These are phyloP conservation scores for Chrysanthemum seticuspe DNA, from an alignment of 129 eudicot species.

Conservation along the genomic window DNA sequence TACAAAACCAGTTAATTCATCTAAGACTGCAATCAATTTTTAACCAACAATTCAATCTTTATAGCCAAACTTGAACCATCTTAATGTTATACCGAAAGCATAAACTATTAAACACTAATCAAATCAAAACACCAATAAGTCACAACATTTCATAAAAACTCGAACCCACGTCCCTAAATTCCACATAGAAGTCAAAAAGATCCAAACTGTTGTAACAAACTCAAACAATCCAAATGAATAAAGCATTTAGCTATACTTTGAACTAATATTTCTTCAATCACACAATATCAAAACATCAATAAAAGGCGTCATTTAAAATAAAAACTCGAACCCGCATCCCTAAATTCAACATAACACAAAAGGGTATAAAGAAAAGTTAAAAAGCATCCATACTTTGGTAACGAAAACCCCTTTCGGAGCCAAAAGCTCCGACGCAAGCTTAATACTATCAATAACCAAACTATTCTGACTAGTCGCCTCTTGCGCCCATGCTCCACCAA, in stretches of 20 bases:
- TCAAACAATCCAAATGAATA: not conserved
- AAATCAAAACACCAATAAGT: no score
- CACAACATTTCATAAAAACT: no score
- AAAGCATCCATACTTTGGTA: slow-evolving; percentile 56
- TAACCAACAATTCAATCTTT: no score
- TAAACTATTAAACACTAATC: no score
- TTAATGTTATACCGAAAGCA: no score
- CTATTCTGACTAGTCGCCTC: slow-evolving; percentile 90
- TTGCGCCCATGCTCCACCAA: slow-evolving; percentile 96
- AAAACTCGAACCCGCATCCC: no score
- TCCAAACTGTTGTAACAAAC: slow-evolving; percentile 68
- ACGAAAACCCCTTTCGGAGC: slow-evolving; percentile 86
- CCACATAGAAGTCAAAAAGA: not conserved
- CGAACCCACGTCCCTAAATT: no score
- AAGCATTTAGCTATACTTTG: not conserved
- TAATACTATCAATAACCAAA: slow-evolving; percentile 80
- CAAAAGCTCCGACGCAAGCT: slow-evolving; percentile 77
- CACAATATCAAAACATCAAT: not conserved
- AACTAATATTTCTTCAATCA: not conserved
- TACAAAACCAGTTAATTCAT: not conserved
- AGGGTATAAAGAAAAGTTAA: not conserved
- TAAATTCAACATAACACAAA: not conserved
- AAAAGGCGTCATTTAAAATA: no score
- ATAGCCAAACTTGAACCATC: no score
- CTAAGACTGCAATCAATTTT: no score